Percentiles rank a stretch among this genome's conserved stretches.
Evolutionary conservation across 2,329 filamentous ascomycete genomes (phyloP).

Genomic region (Ramichloridium luteum): DNA sequence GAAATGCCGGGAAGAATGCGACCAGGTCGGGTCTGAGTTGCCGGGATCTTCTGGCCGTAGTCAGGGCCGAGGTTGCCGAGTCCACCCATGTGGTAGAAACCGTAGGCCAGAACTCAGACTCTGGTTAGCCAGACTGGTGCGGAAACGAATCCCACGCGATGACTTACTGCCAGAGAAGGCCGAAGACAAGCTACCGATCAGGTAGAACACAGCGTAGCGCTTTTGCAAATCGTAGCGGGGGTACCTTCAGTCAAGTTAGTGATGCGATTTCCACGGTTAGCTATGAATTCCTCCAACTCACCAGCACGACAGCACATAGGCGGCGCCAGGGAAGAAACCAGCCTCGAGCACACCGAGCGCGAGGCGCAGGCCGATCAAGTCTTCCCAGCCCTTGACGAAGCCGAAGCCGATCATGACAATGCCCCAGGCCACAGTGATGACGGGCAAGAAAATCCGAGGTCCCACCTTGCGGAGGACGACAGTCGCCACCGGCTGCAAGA

Average conservation of each 20-base stretch:
- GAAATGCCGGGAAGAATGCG: conserved; percentile 25
- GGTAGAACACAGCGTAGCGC: conserved; percentile 35
- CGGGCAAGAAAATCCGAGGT: conserved; percentile 23
- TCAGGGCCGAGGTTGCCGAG: conserved; percentile 25
- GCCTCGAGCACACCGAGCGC: conserved; percentile 52
- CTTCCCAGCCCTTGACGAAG: conserved; percentile 42
- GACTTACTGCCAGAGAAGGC: conserved; percentile 40
- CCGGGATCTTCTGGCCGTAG: conserved; percentile 19
- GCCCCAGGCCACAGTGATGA: conserved; percentile 45
- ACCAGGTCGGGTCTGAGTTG: conserved; percentile 14
- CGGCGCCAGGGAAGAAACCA: conserved; percentile 41
- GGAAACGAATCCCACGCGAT: no score
- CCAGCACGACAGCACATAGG: conserved; percentile 59
- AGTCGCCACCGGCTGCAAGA: conserved; percentile 61
- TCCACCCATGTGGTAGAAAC: conserved; percentile 34
- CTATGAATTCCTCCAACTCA: no score
- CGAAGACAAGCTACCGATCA: conserved; percentile 37
- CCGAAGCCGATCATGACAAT: conserved; percentile 52
- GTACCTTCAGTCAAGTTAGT: no score
- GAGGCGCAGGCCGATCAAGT: conserved; percentile 44
- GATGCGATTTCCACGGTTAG: no score
- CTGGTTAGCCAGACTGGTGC: no score
- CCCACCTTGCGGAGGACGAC: conserved; percentile 56
- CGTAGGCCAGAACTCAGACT: conserved; percentile 25
- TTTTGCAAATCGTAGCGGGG: conserved; percentile 28